phyloP scores from a whole-genome alignment of 345 rosid species.

The Eucalyptus cladocalyx region DNA sequence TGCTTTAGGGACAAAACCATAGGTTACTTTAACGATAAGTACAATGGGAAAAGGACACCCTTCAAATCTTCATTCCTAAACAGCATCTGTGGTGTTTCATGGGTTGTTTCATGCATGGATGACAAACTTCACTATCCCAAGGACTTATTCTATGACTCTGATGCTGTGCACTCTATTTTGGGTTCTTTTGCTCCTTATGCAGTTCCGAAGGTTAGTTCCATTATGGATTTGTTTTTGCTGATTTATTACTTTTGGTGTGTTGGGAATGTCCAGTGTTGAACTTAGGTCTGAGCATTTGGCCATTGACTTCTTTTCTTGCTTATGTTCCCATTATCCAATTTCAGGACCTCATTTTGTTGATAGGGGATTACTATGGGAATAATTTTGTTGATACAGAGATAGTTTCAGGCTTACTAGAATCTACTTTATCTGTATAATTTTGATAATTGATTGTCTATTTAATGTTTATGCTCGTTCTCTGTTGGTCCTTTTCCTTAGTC shows the following conservation, averaged over 20 bases:
- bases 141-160: conserved; percentile 69
- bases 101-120: conserved; percentile 76
- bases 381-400: neutral
- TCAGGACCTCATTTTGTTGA: neutral
- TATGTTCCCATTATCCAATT: accelerated
- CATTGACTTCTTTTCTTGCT: neutral
- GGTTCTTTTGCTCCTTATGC: conserved; percentile 79
- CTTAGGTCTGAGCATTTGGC: neutral
- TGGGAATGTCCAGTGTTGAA: neutral
- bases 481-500: neutral
- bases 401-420: too few species aligned
- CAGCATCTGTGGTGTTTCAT: conserved; percentile 36
- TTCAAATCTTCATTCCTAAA: conserved; percentile 61
- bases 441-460: neutral
- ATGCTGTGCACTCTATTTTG: conserved; percentile 57
- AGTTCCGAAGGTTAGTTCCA: conserved; percentile 72
- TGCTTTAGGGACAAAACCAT: conserved; percentile 42
- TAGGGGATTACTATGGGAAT: neutral
- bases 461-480: neutral
- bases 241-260: neutral
- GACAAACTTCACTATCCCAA: conserved; percentile 53
- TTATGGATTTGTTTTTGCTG: neutral
- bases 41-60: conserved; percentile 13
- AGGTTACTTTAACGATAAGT: conserved; percentile 11
- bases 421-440: neutral